A percentile compares a stretch with the other conserved stretches of the same genome.
These are phyloP conservation scores for Ophiostoma himal-ulmi DNA, from an alignment of 2,329 filamentous ascomycete species.

Conservation along the genomic window DNA sequence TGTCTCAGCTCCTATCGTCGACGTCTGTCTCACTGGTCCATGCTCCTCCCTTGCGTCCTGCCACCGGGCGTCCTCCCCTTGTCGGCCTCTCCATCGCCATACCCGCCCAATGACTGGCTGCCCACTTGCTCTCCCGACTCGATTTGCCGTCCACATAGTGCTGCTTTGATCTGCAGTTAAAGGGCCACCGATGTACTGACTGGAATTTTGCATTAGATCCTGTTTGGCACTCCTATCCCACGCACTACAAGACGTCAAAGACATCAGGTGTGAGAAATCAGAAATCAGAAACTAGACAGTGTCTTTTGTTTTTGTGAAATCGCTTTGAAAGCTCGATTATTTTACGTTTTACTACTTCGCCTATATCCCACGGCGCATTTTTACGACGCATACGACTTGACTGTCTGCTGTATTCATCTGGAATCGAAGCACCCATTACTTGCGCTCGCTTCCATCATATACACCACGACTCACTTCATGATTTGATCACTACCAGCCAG, in stretches of 20 bases:
- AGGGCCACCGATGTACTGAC: neutral
- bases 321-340: slow-evolving; percentile 8
- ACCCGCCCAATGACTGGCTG: neutral
- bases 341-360: neutral
- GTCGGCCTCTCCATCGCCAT: neutral
- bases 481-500: neutral
- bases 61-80: slow-evolving; percentile 12
- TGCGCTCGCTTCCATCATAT: neutral
- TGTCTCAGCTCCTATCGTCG: slow-evolving; percentile 19
- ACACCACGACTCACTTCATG: neutral
- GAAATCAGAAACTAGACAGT: neutral
- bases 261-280: neutral
- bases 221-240: neutral
- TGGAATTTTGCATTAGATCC: neutral
- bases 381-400: slow-evolving; percentile 9
- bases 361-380: neutral
- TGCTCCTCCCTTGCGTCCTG: slow-evolving; percentile 16
- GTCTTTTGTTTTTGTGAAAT: slow-evolving; percentile 7
- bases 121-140: neutral
- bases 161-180: neutral
- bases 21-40: slow-evolving; percentile 16
- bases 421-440: neutral
- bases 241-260: slow-evolving; percentile 1
- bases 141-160: neutral
- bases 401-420: neutral